Base-by-base conservation (phyloP, 2,329 filamentous ascomycete genomes). In the Falciphora oryzae region DNA sequence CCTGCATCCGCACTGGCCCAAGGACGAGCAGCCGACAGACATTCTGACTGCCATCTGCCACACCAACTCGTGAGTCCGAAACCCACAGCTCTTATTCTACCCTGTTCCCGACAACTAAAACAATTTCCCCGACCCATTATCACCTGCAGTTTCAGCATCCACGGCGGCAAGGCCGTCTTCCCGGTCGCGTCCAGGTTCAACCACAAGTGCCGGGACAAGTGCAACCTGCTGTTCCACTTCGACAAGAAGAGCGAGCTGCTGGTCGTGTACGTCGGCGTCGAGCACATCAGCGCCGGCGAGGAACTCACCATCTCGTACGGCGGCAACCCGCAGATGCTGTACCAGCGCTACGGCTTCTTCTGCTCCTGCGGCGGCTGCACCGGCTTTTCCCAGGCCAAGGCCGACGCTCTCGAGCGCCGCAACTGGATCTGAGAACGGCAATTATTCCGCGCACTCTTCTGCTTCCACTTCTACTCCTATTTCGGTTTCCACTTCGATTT, bases 181-280 rank as follows among this genome's bases (percentile, higher is more conserved):
- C 75, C 80, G 0, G 74, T 83, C 7, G 82, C 80, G 0, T 80
- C 83, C 0, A 77, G 84, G 2, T 86, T 88, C 73, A 88, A 88
- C 70, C 85, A 88, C 69, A 80, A 83, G 0, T 88, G 85, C 69
- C 65, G 68, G 1, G 75, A 78, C 0, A 71, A 68, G 3, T 71
- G 77, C 64, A 83, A 80, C 58, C 70, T 85, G 31, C 67, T 73
- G 1, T 86, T 82, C 69, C 67, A 60, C 0, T 84, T 78, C 67
- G 76, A 82, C 62, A 7, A 62, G 0, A 57, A 64, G 0, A 65
- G 67, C 1, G 67, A 73, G 8, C 70, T 74, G 3, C 77, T 88
- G 44, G 71, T 75, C 0, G 75, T 86, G 66, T 73, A 71, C 1
- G 74, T 80, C 2, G 70, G 70, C 44, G 57, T 58, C 4, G 61